Percentiles rank a stretch among this genome's conserved stretches.
phyloP scores from a whole-genome alignment of 2,329 filamentous ascomycete genomes.

The Byssoonygena ceratinophila region DNA sequence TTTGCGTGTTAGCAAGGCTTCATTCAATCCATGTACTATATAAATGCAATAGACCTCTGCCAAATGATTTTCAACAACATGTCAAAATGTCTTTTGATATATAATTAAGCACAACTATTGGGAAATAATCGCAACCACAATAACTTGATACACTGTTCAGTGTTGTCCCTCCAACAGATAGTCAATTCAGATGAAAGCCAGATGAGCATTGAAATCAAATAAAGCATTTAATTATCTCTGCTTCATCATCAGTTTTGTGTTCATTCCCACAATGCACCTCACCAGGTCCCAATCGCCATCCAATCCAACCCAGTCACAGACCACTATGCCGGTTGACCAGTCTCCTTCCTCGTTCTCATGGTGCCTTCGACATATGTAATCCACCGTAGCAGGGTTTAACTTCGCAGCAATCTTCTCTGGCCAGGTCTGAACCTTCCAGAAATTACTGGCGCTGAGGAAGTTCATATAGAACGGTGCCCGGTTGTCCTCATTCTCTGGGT shows the following conservation, averaged over 20 bases:
- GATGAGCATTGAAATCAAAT: neutral
- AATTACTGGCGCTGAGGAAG: conserved; percentile 83
- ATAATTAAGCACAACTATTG: neutral
- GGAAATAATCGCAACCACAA: neutral
- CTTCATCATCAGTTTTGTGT: conserved; percentile 48
- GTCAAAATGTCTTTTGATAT: neutral
- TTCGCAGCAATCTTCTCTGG: conserved; percentile 81
- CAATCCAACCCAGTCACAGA: conserved; percentile 86
- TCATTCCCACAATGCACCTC: conserved; percentile 81
- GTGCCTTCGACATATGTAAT: conserved; percentile 48
- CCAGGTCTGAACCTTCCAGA: conserved; percentile 88
- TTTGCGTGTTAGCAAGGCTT: neutral
- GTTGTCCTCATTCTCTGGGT: conserved; percentile 31
- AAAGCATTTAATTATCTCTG: conserved; percentile 11
- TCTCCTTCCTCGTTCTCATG: conserved; percentile 47
- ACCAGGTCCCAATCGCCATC: conserved; percentile 85
- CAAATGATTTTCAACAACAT: neutral
- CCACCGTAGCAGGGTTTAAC: conserved; percentile 65
- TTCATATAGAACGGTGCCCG: conserved; percentile 69
- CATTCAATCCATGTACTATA: conserved; percentile 11
- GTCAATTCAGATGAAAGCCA: neutral
- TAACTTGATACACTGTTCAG: neutral
- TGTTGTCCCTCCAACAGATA: neutral
- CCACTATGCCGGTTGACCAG: conserved; percentile 73
- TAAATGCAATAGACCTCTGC: neutral